Conservation (phyloP, 495 filamentous ascomycete genomes). For the Aspergillus haitiensis region DNA sequence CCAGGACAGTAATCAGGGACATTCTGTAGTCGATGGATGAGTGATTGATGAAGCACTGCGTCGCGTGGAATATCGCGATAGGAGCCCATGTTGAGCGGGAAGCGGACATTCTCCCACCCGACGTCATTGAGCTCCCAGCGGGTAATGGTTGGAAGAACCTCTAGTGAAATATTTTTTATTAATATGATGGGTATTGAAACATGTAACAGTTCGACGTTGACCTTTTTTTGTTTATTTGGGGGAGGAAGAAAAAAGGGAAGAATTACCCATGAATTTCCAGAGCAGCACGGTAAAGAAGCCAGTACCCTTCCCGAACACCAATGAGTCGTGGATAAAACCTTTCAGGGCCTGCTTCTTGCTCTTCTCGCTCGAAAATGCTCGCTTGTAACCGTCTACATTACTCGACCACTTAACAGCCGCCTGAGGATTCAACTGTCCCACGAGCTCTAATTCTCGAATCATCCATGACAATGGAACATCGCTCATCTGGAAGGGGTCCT, state of each 20-base stretch:
- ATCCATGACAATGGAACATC: background rate
- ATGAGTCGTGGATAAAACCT: background rate
- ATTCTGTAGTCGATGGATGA: background rate
- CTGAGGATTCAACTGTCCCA: background rate
- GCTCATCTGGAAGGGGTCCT: background rate
- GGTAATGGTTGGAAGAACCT: background rate
- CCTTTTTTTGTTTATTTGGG: no score
- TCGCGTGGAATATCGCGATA: background rate
- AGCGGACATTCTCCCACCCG: background rate
- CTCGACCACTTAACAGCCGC: background rate
- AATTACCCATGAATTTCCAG: background rate
- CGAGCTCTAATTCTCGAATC: background rate
- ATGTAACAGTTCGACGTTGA: no score
- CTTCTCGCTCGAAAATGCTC: background rate
- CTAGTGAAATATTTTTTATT: no score
- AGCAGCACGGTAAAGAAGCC: background rate
- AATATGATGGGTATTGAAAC: no score
- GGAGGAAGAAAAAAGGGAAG: background rate
- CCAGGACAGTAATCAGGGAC: no score
- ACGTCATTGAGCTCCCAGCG: background rate
- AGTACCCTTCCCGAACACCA: background rate
- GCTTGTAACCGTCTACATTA: background rate
- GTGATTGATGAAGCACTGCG: background rate
- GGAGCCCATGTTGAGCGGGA: background rate
- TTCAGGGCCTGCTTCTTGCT: background rate